Percentiles rank a stretch among this genome's conserved stretches.
These are phyloP conservation scores for Rhodocollybia butyracea DNA, from an alignment of 768 basidiomycete genomes.

Conservation along the genomic window DNA sequence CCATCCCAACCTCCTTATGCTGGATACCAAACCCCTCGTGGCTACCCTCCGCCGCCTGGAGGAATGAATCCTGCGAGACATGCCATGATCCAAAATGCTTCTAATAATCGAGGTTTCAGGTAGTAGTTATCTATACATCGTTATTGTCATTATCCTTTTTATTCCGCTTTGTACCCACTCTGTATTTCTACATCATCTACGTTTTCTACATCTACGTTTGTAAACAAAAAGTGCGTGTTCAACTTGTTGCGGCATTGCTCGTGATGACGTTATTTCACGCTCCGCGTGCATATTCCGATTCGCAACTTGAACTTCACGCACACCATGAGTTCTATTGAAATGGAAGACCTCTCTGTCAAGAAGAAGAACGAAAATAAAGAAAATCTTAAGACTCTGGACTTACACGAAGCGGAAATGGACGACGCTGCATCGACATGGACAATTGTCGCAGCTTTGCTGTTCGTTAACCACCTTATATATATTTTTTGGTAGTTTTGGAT, in stretches of 20 bases:
- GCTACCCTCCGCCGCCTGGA: conserved; percentile 42
- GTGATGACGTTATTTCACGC: not conserved
- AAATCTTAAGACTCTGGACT: conserved; percentile 10
- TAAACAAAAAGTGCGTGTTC: no score
- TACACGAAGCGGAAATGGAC: conserved; percentile 14
- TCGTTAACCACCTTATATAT: conserved; percentile 9
- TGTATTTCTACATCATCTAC: not conserved
- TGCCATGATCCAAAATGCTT: conserved; percentile 59
- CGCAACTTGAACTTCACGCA: not conserved
- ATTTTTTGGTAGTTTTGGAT: not conserved
- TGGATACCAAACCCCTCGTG: conserved; percentile 49
- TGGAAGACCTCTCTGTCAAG: conserved; percentile 29
- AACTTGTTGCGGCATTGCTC: no score
- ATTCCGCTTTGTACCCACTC: conserved; percentile 9
- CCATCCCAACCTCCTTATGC: conserved; percentile 31
- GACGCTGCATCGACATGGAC: conserved; percentile 34
- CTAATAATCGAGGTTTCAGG: conserved; percentile 25
- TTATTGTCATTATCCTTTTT: conserved; percentile 16
- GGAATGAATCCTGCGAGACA: conserved; percentile 69
- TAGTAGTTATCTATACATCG: conserved; percentile 10
- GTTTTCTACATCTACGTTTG: no score
- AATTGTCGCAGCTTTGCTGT: conserved; percentile 32
- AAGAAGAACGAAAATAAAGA: conserved; percentile 9
- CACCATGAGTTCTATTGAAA: conserved; percentile 33
- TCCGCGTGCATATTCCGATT: no score